Conservation (phyloP, 2,329 filamentous ascomycete species). For the Huntiella moniliformis region DNA sequence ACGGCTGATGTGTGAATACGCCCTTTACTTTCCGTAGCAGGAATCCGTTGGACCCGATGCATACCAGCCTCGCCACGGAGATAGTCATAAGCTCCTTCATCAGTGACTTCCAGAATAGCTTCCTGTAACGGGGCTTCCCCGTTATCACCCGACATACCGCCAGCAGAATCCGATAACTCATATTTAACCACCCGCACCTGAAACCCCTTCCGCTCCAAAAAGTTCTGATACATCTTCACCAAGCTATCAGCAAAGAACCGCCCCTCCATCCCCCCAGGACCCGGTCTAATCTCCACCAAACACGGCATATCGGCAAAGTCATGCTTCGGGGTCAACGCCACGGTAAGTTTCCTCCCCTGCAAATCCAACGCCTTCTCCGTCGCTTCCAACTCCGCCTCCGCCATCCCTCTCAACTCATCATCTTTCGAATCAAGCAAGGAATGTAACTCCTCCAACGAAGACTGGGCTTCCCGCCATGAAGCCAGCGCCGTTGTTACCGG, state of each 20-base stretch:
- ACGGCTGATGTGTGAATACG: conserved; percentile 87
- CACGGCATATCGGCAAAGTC: conserved; percentile 82
- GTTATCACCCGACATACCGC: conserved; percentile 30
- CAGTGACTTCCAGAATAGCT: conserved; percentile 68
- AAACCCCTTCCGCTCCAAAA: conserved; percentile 52
- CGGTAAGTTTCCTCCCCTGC: conserved; percentile 51
- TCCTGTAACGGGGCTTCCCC: conserved; percentile 60
- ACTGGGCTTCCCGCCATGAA: conserved; percentile 37
- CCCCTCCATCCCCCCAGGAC: conserved; percentile 80
- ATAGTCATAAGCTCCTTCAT: conserved; percentile 57
- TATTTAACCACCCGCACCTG: conserved; percentile 57
- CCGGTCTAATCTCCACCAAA: conserved; percentile 78
- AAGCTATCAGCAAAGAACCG: conserved; percentile 76
- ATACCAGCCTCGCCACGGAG: conserved; percentile 84
- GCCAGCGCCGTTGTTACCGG: conserved; percentile 37
- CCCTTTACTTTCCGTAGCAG: conserved; percentile 76
- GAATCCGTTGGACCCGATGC: conserved; percentile 85
- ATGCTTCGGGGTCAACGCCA: conserved; percentile 66
- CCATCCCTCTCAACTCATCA: conserved; percentile 55
- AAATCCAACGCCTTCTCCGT: conserved; percentile 42
- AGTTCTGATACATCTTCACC: conserved; percentile 73
- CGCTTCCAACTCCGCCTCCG: conserved; percentile 60
- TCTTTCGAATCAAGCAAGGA: conserved; percentile 32
- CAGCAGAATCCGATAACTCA: conserved; percentile 49
- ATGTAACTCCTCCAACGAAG: conserved; percentile 34